These are phyloP conservation scores for Metarhizium guizhouense DNA, from an alignment of 2,329 filamentous ascomycete genomes.

Conservation along the genomic window DNA sequence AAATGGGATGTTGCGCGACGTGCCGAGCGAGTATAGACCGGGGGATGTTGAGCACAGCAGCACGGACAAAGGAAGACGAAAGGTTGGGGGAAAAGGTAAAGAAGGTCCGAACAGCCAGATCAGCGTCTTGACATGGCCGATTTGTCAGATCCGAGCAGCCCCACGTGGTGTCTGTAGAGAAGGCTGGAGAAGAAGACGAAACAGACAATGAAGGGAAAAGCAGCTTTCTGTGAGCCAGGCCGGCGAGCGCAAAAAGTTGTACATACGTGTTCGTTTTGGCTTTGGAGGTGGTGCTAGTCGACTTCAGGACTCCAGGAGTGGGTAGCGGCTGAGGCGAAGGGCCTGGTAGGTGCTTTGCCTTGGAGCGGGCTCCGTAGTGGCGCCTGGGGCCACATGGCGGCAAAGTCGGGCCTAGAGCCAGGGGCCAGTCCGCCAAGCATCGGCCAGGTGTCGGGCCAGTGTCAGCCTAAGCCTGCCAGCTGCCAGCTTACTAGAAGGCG, in stretches of 20 bases:
- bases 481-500: not conserved
- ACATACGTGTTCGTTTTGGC: slow-evolving; percentile 20
- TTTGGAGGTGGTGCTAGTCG: slow-evolving; percentile 5
- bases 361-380: not conserved
- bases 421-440: not conserved
- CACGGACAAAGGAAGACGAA: not conserved
- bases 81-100: not conserved
- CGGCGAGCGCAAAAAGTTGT: slow-evolving; percentile 12
- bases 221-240: not conserved
- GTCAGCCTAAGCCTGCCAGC: not conserved
- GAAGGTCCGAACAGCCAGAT: slow-evolving; percentile 3
- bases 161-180: slow-evolving; percentile 21
- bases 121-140: slow-evolving; percentile 17
- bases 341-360: not conserved
- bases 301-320: not conserved
- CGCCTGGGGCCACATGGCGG: not conserved
- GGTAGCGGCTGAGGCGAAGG: not conserved
- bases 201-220: not conserved
- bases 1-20: not conserved
- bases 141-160: slow-evolving; percentile 18
- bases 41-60: not conserved
- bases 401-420: not conserved
- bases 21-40: slow-evolving; percentile 2
- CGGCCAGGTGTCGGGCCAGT: not conserved
- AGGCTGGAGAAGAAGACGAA: slow-evolving; percentile 7